Conservation (phyloP, 257 asterid species). For the Nicotiana benthamiana region DNA sequence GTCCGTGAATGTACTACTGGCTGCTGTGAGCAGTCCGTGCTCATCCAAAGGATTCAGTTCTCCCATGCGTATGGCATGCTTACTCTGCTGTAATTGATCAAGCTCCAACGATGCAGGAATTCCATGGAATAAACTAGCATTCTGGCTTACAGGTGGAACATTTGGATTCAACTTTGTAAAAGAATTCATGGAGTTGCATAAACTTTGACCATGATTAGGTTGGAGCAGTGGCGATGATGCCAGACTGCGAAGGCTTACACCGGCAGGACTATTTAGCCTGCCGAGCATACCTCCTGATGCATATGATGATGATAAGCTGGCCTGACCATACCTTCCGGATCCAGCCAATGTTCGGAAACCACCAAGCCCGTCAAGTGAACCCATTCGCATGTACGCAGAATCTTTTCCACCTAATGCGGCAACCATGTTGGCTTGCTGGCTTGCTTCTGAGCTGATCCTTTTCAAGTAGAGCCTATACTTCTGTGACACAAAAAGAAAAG, state of each 20-base stretch:
- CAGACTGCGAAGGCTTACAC: conserved; percentile 43
- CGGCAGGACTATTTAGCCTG: conserved; percentile 57
- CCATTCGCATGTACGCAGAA: conserved; percentile 58
- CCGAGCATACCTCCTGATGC: conserved; percentile 58
- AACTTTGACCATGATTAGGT: conserved; percentile 42
- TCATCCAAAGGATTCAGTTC: conserved; percentile 33
- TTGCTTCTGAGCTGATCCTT: conserved; percentile 57
- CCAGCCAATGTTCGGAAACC: conserved; percentile 49
- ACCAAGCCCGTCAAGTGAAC: conserved; percentile 58
- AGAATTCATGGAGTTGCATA: conserved; percentile 36
- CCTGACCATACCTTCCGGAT: conserved; percentile 51
- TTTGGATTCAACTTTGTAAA: conserved; percentile 42
- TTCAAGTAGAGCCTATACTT: conserved; percentile 79
- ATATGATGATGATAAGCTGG: conserved; percentile 48
- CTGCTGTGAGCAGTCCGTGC: conserved; percentile 27
- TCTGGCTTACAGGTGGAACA: conserved; percentile 35
- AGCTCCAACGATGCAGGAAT: conserved; percentile 45
- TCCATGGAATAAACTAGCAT: conserved; percentile 42
- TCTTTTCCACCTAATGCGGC: conserved; percentile 73
- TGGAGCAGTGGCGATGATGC: conserved; percentile 44
- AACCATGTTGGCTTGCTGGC: conserved; percentile 77
- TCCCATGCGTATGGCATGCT: conserved; percentile 16
- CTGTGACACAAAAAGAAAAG: conserved; percentile 34
- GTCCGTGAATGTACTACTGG: conserved; percentile 31
- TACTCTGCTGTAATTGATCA: conserved; percentile 50